These are phyloP conservation scores for Chenopodium suecicum DNA, from an alignment of 148 eudicot species.

Conservation along the genomic window DNA sequence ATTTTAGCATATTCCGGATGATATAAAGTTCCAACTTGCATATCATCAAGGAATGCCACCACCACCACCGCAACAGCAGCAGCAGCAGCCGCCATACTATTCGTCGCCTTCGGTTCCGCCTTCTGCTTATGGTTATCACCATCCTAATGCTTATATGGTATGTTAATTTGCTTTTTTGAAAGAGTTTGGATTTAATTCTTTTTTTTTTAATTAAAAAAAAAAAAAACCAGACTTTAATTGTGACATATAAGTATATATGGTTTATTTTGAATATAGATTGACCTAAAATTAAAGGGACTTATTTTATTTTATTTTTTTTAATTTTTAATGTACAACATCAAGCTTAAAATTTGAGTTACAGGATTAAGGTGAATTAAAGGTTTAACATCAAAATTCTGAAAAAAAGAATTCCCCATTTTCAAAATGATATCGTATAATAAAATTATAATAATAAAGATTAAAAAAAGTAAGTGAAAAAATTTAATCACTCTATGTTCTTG, in stretches of 20 bases:
- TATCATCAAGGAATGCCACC: neutral
- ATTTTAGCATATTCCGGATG: constrained; percentile 14
- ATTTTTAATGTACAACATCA: neutral
- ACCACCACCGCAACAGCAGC: neutral
- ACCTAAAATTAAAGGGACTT: neutral
- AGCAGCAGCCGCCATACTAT: neutral
- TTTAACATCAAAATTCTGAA: too few species aligned
- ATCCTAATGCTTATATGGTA: constrained; percentile 27
- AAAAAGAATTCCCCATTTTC: neutral
- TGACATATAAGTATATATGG: neutral
- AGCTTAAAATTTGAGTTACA: neutral
- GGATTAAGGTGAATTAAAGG: neutral
- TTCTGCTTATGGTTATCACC: constrained; percentile 22
- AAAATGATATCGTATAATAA: neutral
- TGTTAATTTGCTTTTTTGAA: too few species aligned
- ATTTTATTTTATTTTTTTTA: too few species aligned
- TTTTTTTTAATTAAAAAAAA: neutral
- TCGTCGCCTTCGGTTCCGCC: constrained; percentile 8
- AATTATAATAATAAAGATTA: too few species aligned
- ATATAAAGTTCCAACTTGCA: constrained; percentile 20
- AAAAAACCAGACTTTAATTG: too few species aligned
- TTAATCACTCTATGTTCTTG: neutral
- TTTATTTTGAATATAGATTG: neutral
- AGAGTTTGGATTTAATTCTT: too few species aligned
- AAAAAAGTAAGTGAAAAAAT: too few species aligned